Conservation (phyloP, 345 rosid genomes). For the Crucihimalaya himalaica region DNA sequence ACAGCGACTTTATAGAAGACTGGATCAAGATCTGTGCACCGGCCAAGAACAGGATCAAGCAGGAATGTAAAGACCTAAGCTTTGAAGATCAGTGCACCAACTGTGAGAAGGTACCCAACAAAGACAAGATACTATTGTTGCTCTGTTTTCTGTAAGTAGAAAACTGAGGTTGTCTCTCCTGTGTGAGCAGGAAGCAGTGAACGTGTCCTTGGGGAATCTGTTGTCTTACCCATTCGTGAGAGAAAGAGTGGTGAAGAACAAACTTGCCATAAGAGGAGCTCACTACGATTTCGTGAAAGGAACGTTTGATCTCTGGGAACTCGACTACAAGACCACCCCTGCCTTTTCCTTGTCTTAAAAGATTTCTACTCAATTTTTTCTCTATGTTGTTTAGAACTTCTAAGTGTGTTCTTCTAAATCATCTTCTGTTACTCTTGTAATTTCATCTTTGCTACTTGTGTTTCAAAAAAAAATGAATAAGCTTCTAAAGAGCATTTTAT, state of each 20-base stretch:
- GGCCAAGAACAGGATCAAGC: conserved; percentile 73
- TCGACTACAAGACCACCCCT: conserved; percentile 53
- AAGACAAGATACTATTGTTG: background rate
- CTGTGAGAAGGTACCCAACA: conserved; percentile 73
- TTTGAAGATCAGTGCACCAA: conserved; percentile 71
- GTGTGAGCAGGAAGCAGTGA: conserved; percentile 67
- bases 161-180: conserved; percentile 4
- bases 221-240: conserved; percentile 82
- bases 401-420: background rate
- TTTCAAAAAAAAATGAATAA: conserved; percentile 23
- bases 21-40: conserved; percentile 83
- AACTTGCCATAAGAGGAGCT: conserved; percentile 62
- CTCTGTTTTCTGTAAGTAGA: background rate
- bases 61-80: conserved; percentile 42
- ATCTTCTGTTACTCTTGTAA: conserved; percentile 16
- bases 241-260: conserved; percentile 57
- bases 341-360: conserved; percentile 38
- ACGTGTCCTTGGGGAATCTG: conserved; percentile 71
- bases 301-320: conserved; percentile 77
- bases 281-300: conserved; percentile 76
- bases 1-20: conserved; percentile 85
- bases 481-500: conserved; percentile 18
- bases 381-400: conserved; percentile 20
- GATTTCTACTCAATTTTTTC: background rate
- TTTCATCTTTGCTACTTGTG: background rate